Evolutionary conservation across 768 basidiomycete genomes (phyloP), one percentile per base, ranked within the genome.

Genomic region (Suillus cothurnatus): DNA sequence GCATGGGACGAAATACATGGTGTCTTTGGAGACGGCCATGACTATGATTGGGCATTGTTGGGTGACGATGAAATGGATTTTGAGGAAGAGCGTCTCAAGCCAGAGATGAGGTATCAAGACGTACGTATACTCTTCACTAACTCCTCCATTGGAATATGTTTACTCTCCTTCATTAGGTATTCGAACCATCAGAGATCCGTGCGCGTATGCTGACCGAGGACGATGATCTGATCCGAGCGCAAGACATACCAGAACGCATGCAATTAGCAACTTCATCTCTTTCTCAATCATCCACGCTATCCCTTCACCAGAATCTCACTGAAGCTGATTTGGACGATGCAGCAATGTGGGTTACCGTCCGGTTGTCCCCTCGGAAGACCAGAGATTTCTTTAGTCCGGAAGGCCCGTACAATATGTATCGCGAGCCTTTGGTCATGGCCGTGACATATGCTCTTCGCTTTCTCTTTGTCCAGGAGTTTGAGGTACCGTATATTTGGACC

Each of bases 1-100:
- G 91, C 94, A 32, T 97, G 95, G 94, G 91, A 93, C 56, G 97
- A 98, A 78, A 92, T 99, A 32, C 90, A 92, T 67, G 96, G 94
- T 65, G 94, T 99, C 1, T 99, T 99, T 69, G 97, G 97, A 39
- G 93, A 96, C 68, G 97, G 97, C 8, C 89, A 91, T 71, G 96
- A 99, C 69, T 99, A 97, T 74, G 95, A 95, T 70, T 96, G 94
- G 91, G 96, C 96, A 15, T 76, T 99, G 53, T 89, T 82, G 55
- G 94, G 89, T 6, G 96, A 96, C 36, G 93, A 94, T 2, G 84
- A 83, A 47, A 75, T 72, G 3, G 78, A 77, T 28, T 80, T 77
- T 32, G 87, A 91, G 11, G 81, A 83, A 31, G 81, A 85, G 36
- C 69, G 74, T 19, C 80, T 81, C 55, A 93, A 92, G 71, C 81